phyloP scores from a whole-genome alignment of 23 red algal genomes.

The Gracilariopsis chorda region DNA sequence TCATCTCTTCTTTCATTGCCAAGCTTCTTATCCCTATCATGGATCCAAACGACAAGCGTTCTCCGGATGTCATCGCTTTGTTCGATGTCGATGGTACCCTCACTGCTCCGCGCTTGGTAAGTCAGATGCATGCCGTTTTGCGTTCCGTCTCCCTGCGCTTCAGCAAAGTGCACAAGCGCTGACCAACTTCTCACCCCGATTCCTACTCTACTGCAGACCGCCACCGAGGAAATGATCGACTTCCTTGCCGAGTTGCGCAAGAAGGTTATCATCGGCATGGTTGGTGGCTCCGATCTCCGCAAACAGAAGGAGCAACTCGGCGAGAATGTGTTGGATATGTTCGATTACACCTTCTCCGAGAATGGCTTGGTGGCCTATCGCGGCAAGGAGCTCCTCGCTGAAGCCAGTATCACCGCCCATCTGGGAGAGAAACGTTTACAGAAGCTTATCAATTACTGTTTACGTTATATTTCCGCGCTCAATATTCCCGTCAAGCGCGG shows the following conservation, averaged over 20 bases:
- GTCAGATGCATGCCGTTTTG: neutral
- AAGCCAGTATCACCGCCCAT: slow-evolving; percentile 61
- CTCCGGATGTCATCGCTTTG: slow-evolving; percentile 74
- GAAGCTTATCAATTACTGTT: slow-evolving; percentile 84
- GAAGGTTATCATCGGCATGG: slow-evolving; percentile 73
- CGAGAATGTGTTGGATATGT: slow-evolving; percentile 78
- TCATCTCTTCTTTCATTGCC: too few relatives aligned
- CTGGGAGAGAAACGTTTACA: slow-evolving; percentile 90
- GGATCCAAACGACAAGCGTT: slow-evolving; percentile 27
- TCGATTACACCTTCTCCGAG: slow-evolving; percentile 99
- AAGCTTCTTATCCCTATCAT: too few relatives aligned
- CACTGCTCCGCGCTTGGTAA: slow-evolving; percentile 79
- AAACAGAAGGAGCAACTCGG: slow-evolving; percentile 96
- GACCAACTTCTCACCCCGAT: neutral
- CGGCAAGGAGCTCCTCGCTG: slow-evolving; percentile 71
- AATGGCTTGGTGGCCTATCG: slow-evolving; percentile 94
- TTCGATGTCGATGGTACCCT: slow-evolving; percentile 99
- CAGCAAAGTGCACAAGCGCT: neutral
- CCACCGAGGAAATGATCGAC: slow-evolving; percentile 70
- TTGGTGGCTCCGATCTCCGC: slow-evolving; percentile 86
- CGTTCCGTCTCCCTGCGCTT: neutral
- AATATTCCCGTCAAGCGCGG: slow-evolving; percentile 95
- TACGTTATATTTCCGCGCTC: slow-evolving; percentile 86
- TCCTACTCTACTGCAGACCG: slow-evolving; percentile 24
- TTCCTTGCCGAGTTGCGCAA: slow-evolving; percentile 70